These are phyloP conservation scores for Magnaporthiopsis poae DNA, from an alignment of 2,329 filamentous ascomycete species.

Conservation along the genomic window DNA sequence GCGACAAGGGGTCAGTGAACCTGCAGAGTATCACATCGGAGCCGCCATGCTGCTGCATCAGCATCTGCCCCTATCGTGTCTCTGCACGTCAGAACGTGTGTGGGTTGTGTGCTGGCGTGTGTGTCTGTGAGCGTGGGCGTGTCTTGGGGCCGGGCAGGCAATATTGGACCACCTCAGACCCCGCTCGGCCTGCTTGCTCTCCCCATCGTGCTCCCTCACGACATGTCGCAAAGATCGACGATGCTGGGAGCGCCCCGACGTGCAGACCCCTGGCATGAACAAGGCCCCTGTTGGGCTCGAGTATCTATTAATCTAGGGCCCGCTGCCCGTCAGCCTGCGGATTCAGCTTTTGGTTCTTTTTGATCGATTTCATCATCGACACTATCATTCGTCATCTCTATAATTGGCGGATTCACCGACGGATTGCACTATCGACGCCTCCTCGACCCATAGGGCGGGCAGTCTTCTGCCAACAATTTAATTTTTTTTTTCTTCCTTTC, in stretches of 20 bases:
- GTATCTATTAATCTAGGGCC: not conserved
- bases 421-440: not conserved
- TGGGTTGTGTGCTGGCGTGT: not conserved
- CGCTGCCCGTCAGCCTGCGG: not conserved
- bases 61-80: not conserved
- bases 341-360: not conserved
- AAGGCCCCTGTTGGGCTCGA: not conserved
- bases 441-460: not conserved
- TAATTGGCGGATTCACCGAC: not conserved
- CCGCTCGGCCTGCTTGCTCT: too few species aligned
- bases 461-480: not conserved
- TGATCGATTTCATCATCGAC: not conserved
- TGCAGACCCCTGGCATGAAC: not conserved
- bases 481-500: not conserved
- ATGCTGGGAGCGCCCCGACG: not conserved
- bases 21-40: not conserved
- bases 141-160: not conserved
- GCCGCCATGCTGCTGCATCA: not conserved
- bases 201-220: too few species aligned
- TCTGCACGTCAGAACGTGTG: not conserved
- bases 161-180: not conserved
- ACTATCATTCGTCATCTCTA: not conserved
- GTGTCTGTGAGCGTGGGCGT: not conserved
- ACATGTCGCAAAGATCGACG: not conserved
- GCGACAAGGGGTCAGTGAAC: not conserved